A percentile compares a stretch with the other conserved stretches of the same genome.
Evolutionary conservation across 2,329 filamentous ascomycete species (phyloP).

Genomic region (Trichoderma sp.): DNA sequence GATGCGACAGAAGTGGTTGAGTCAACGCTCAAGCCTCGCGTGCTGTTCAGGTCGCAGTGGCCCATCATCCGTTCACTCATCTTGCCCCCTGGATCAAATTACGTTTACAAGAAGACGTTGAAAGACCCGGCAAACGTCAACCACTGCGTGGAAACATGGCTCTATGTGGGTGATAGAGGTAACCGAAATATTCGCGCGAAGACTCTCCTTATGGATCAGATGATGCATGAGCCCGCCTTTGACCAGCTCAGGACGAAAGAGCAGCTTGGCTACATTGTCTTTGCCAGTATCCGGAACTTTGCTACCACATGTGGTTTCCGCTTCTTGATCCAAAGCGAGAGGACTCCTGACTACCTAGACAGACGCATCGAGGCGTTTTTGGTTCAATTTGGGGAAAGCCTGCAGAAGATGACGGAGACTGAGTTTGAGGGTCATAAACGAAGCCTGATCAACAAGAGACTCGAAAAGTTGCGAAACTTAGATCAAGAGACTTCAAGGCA

Average conservation of each 20-base stretch:
- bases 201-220: slow-evolving; percentile 80
- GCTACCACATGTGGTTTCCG: slow-evolving; percentile 83
- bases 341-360: slow-evolving; percentile 80
- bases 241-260: slow-evolving; percentile 96
- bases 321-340: slow-evolving; percentile 92
- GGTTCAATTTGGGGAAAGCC: slow-evolving; percentile 62
- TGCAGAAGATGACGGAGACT: slow-evolving; percentile 76
- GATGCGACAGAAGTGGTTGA: slow-evolving; percentile 84
- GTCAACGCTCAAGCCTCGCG: slow-evolving; percentile 72
- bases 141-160: slow-evolving; percentile 79
- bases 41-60: slow-evolving; percentile 78
- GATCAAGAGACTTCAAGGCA: slow-evolving; percentile 80
- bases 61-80: slow-evolving; percentile 76
- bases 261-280: slow-evolving; percentile 95
- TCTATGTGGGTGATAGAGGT: slow-evolving; percentile 70
- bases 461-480: slow-evolving; percentile 93
- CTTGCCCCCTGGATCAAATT: slow-evolving; percentile 79
- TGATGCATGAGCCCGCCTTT: slow-evolving; percentile 91
- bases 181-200: slow-evolving; percentile 75
- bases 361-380: slow-evolving; percentile 87
- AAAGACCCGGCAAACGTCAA: slow-evolving; percentile 90
- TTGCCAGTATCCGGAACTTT: slow-evolving; percentile 73
- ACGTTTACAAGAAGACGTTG: slow-evolving; percentile 77
- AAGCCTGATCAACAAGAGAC: slow-evolving; percentile 80
- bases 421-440: slow-evolving; percentile 92